A percentile compares a stretch with the other conserved stretches of the same genome.
Evolutionary conservation across 2,329 filamentous ascomycete species (phyloP).

Genomic region (Exophiala spinifera): DNA sequence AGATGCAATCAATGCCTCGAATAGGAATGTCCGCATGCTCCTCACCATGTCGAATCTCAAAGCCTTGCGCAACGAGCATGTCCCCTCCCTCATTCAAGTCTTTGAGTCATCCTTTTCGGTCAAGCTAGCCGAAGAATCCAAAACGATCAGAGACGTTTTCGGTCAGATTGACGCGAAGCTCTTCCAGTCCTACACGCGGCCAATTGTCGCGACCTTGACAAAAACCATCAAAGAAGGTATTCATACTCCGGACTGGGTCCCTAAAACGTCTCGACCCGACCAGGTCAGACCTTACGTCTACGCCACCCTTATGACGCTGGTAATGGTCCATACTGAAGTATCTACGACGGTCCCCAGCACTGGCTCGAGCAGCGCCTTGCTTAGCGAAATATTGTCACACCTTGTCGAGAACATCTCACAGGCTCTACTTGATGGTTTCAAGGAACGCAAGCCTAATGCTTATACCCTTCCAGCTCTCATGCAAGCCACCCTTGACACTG

Average conservation of each 20-base stretch:
- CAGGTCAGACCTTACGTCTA: slow-evolving; percentile 88
- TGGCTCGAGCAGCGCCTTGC: slow-evolving; percentile 70
- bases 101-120: slow-evolving; percentile 94
- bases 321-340: slow-evolving; percentile 88
- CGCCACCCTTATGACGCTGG: slow-evolving; percentile 76
- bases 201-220: slow-evolving; percentile 66
- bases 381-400: slow-evolving; percentile 76
- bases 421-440: slow-evolving; percentile 79
- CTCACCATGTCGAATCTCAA: slow-evolving; percentile 91
- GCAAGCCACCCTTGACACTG: slow-evolving; percentile 95
- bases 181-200: slow-evolving; percentile 87
- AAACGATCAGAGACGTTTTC: slow-evolving; percentile 86
- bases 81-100: slow-evolving; percentile 83
- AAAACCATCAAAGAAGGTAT: slow-evolving; percentile 72
- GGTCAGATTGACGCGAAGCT: slow-evolving; percentile 85
- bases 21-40: slow-evolving; percentile 85
- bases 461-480: slow-evolving; percentile 82
- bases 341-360: slow-evolving; percentile 63
- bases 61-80: slow-evolving; percentile 72
- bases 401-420: slow-evolving; percentile 77
- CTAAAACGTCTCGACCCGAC: slow-evolving; percentile 57
- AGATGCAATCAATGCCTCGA: slow-evolving; percentile 52
- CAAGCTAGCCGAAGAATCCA: slow-evolving; percentile 88
- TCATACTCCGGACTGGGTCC: slow-evolving; percentile 67
- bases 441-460: slow-evolving; percentile 50